Base-by-base conservation (phyloP, 2,329 filamentous ascomycete species). In the Daldinia eschscholtzii region DNA sequence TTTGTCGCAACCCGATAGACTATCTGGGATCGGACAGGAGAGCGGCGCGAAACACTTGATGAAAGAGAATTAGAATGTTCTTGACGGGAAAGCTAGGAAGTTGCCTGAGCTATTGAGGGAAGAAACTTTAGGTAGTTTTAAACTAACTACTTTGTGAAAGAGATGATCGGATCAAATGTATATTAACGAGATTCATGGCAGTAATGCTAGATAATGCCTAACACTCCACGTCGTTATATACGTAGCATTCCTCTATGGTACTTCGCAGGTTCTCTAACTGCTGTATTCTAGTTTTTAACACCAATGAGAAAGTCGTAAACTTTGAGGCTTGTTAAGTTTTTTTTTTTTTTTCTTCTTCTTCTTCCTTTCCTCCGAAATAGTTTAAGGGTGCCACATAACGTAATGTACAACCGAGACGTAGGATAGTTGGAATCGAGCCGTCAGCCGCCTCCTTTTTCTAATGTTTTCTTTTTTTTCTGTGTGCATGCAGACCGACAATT, bases 1-100 rank as follows among this genome's bases (percentile, higher is more conserved):
- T 99, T 71, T 99, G 96, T 81, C 87, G 96, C 75, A 97, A 97
- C 79, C 91, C 92, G 23, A 98, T 98, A 79, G 87, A 89, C 61
- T 89, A 89, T 71, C 73, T 79, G 9, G 76, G 77, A n/a, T 68
- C 76, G 2, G 77, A 78, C 60, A 75, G 70, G 10, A 75, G 68
- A 67, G 59, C 58, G 18, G 72, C 74, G 57, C 73, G 73, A 41
- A 72, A 70, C 20, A 60, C 23, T 23, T 73, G 48, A 71, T 39
- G n/a, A 56, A 41, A 28, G 26, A 12, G 23, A 23, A 23, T 1
- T 18, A 6, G 42, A 23, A 6, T 6, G 9, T 6, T 1, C 18
- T 44, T 12, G 9, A 9, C 4, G n/a, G 41, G 18, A 23, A 3
- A 44, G 18, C 2, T 28, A n/a, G n/a, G n/a, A n/a, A n/a, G n/a